phyloP scores from a whole-genome alignment of 1,139 yeast genomes.

The Yamadazyma atmosphaerica region DNA sequence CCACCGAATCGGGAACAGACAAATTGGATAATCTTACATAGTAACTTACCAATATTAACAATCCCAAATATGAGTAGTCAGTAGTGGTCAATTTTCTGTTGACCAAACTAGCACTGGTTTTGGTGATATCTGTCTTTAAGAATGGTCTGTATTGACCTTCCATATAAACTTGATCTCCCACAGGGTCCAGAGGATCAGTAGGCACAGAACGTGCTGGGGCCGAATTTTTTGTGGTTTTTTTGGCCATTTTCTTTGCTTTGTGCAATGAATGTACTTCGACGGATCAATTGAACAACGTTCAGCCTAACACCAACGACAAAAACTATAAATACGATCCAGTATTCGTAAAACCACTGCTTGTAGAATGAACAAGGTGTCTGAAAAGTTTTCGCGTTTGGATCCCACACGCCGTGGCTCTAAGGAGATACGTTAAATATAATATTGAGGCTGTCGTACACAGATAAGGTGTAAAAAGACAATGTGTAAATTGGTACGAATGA shows the following conservation, averaged over 20 bases:
- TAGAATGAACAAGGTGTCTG: conserved; percentile 1
- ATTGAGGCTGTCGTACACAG: too few species aligned
- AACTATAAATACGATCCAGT: too few species aligned
- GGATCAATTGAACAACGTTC: neutral
- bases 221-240: neutral
- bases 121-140: conserved; percentile 4
- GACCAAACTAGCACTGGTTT: conserved; percentile 7
- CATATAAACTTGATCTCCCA: conserved; percentile 8
- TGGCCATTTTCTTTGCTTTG: neutral
- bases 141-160: conserved; percentile 13
- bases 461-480: too few species aligned
- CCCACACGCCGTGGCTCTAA: too few species aligned
- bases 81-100: conserved; percentile 9
- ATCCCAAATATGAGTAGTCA: conserved; percentile 39
- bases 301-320: too few species aligned
- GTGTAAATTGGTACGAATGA: too few species aligned
- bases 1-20: conserved; percentile 34
- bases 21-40: conserved; percentile 41
- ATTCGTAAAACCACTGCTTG: too few species aligned
- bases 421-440: too few species aligned
- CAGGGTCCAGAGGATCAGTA: conserved; percentile 6
- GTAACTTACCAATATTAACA: conserved; percentile 54
- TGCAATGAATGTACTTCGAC: neutral
- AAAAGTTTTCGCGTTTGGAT: neutral
- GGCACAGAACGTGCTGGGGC: neutral